Conservation (phyloP, 2,329 filamentous ascomycete species). For the Diplodia mutila region DNA sequence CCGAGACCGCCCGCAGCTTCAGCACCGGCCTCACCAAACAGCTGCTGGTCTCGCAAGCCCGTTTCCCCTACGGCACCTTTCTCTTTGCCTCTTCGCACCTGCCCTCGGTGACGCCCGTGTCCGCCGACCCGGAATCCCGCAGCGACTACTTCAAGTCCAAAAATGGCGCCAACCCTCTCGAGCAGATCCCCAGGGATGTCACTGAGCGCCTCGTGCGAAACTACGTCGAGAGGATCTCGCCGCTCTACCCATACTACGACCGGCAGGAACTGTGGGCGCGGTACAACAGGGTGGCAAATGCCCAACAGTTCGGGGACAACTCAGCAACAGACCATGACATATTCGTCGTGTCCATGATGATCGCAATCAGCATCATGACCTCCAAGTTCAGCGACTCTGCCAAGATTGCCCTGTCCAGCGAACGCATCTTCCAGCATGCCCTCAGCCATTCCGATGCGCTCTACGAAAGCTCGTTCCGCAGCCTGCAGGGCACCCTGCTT, state of each 20-base stretch:
- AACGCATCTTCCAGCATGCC: constrained; percentile 21
- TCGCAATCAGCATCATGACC: constrained; percentile 25
- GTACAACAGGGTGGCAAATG: neutral
- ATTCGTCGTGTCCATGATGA: constrained; percentile 23
- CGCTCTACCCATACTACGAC: constrained; percentile 21
- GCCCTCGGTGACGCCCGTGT: constrained; percentile 3
- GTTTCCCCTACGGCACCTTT: constrained; percentile 24
- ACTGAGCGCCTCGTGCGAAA: constrained; percentile 17
- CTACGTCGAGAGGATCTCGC: constrained; percentile 22
- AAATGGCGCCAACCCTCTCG: constrained; percentile 4
- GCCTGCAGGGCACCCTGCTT: constrained; percentile 11
- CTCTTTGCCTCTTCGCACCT: constrained; percentile 22
- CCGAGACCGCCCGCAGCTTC: constrained; percentile 21
- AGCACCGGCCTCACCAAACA: constrained; percentile 2
- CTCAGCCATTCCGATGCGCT: constrained; percentile 16
- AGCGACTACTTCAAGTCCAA: constrained; percentile 19
- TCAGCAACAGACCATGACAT: constrained; percentile 9
- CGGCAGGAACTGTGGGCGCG: constrained; percentile 11
- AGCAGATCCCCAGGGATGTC: constrained; percentile 21
- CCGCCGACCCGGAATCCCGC: constrained; percentile 1
- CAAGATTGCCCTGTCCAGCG: constrained; percentile 17
- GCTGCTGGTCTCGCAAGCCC: constrained; percentile 14
- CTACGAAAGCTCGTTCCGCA: constrained; percentile 12
- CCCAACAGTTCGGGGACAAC: neutral
- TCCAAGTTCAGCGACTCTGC: constrained; percentile 23